Conservation (phyloP, 2,329 filamentous ascomycete species). For the Tolypocladium sp. region DNA sequence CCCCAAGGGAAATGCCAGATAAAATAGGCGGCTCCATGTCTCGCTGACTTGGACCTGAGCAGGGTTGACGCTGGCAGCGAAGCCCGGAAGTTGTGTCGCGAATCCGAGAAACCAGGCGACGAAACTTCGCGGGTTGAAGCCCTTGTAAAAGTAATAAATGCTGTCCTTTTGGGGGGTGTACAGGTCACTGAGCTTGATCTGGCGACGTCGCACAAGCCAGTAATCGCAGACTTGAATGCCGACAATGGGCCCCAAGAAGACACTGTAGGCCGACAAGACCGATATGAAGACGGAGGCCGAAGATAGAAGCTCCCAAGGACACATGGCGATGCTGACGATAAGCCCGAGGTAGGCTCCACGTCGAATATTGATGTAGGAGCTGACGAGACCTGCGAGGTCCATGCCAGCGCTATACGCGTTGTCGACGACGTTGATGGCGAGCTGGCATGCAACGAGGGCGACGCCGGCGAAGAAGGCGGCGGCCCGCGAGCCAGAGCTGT, state of each 20-base stretch:
- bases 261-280: conserved; percentile 15
- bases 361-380: conserved; percentile 45
- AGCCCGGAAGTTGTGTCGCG: too few species aligned
- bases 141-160: conserved; percentile 26
- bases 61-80: too few species aligned
- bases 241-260: conserved; percentile 10
- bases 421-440: conserved; percentile 22
- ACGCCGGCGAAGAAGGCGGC: conserved; percentile 15
- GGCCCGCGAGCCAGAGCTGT: conserved; percentile 8
- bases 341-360: conserved; percentile 41
- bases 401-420: conserved; percentile 44
- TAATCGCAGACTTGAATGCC: conserved; percentile 22
- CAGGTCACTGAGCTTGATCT: conserved; percentile 26
- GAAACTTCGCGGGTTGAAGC: conserved; percentile 26
- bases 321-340: conserved; percentile 26
- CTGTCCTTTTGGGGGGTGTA: conserved; percentile 20
- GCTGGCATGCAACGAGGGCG: conserved; percentile 14
- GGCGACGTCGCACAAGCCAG: conserved; percentile 19
- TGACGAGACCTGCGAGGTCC: conserved; percentile 43
- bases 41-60: too few species aligned
- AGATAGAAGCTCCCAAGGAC: conserved; percentile 18
- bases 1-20: too few species aligned
- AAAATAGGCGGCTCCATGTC: too few species aligned
- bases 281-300: conserved; percentile 16
- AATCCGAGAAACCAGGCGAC: conserved; percentile 10